Evolutionary conservation across 768 basidiomycete genomes (phyloP), one percentile per base, ranked within the genome.

Genomic region (Lepiota brunneoincarnata): DNA sequence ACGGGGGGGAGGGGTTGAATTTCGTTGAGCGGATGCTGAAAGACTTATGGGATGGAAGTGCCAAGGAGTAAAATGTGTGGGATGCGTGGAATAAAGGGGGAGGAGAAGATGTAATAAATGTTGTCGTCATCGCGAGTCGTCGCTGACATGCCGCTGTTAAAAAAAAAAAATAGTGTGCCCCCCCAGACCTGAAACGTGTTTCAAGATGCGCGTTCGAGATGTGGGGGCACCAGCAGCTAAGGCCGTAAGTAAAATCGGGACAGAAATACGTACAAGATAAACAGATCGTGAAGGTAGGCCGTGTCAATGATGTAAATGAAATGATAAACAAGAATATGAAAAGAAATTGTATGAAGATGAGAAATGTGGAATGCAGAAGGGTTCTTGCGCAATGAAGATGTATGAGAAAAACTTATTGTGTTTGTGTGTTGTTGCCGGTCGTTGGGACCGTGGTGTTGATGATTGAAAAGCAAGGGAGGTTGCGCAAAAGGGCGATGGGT

Each of bases 301-400:
- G 39, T 58, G 57, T 57, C 54, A 26, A 48, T 36, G 51, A 57
- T 57, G 56, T 47, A 51, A 34, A 52, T 53, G 50, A 47, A 48
- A 23, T 55, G 54, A 53, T 49, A 55, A 52, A 44, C 46, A 56
- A 53, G 36, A 49, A 48, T 57, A 46, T 34, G 40, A 34, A 42
- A 38, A 38, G 55, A 52, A 54, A 56, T 49, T 28, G 28, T 56
- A 59, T 58, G 51, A 54, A 60, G 58, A 60, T 61, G 54, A 59
- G 59, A 66, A 59, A 53, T 48, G 46, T 59, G 61, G 66, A 66
- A 65, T 65, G 48, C 56, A 39, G 52, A 37, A 37, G 12, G 44
- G 34, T 65, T 64, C 55, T 64, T 24, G 20, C 20, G 26, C 10
- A 38, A 23, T 20, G 34, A 50, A 21, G 40, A 23, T 45, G 43